Conservation (phyloP, 352 stramenopile species). For the Albugo candida region DNA sequence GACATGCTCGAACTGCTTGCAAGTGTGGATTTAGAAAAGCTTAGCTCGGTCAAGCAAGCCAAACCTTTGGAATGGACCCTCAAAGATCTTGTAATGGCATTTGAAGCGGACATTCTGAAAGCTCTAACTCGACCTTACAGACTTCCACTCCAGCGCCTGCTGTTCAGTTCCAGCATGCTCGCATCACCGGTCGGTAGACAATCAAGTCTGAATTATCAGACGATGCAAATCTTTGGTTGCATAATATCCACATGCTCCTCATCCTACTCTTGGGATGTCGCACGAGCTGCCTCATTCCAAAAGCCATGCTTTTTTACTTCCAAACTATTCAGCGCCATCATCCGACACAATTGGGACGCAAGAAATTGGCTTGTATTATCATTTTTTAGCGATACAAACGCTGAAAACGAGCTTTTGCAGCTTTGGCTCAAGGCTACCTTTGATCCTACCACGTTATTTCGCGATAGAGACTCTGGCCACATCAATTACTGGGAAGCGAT, state of each 20-base stretch:
- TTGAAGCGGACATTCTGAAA: conserved; percentile 12
- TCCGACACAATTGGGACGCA: conserved; percentile 27
- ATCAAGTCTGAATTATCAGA: conserved; percentile 12
- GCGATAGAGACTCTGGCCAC: conserved; percentile 14
- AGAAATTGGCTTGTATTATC: conserved; percentile 45
- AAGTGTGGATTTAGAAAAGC: too few relatives aligned
- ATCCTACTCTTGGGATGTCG: conserved; percentile 36
- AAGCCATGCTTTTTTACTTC: conserved; percentile 34
- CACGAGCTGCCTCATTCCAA: conserved; percentile 12
- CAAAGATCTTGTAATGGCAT: neutral
- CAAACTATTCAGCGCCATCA: conserved; percentile 26
- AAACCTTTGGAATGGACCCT: too few relatives aligned
- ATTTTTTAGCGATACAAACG: conserved; percentile 33
- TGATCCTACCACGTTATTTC: conserved; percentile 24
- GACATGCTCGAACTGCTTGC: too few relatives aligned
- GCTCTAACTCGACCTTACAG: conserved; percentile 18
- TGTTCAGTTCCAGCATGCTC: conserved; percentile 24
- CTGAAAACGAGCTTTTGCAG: conserved; percentile 28
- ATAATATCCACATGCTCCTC: conserved; percentile 36
- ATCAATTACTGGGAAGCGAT: conserved; percentile 52
- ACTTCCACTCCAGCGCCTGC: conserved; percentile 24
- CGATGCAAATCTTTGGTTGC: conserved; percentile 40
- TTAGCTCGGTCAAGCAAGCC: too few relatives aligned
- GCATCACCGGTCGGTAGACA: conserved; percentile 19
- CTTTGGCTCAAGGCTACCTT: conserved; percentile 52